A percentile compares a stretch with the other conserved stretches of the same genome.
phyloP scores from a whole-genome alignment of 2,329 filamentous ascomycete species.

The Colletotrichum destructivum region DNA sequence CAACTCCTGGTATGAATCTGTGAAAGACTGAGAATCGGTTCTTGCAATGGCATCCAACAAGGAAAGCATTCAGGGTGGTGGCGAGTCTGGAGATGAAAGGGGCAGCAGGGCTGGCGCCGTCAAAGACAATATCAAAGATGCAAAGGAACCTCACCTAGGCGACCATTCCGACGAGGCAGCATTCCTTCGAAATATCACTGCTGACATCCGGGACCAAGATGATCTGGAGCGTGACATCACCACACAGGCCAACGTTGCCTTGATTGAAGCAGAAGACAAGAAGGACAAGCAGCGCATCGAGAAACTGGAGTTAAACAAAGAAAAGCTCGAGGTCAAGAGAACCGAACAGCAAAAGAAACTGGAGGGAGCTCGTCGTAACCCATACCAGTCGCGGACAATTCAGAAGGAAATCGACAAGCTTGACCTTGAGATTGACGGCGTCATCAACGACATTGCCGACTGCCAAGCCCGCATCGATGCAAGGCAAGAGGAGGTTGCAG shows the following conservation, averaged over 20 bases:
- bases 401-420: slow-evolving; percentile 77
- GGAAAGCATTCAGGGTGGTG: background rate
- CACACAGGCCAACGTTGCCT: slow-evolving; percentile 70
- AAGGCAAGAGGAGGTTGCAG: slow-evolving; percentile 71
- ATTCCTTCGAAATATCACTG: slow-evolving; percentile 33
- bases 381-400: slow-evolving; percentile 69
- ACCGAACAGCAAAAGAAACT: slow-evolving; percentile 66
- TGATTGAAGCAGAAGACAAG: slow-evolving; percentile 75
- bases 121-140: background rate
- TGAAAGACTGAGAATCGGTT: background rate
- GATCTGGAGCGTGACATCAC: slow-evolving; percentile 92
- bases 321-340: slow-evolving; percentile 77
- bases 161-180: slow-evolving; percentile 24
- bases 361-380: slow-evolving; percentile 60
- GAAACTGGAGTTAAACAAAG: slow-evolving; percentile 67
- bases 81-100: background rate
- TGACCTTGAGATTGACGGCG: slow-evolving; percentile 73
- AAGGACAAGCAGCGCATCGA: slow-evolving; percentile 75
- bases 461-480: slow-evolving; percentile 87
- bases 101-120: background rate
- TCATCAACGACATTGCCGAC: slow-evolving; percentile 82
- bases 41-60: slow-evolving; percentile 1
- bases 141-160: background rate
- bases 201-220: slow-evolving; percentile 84
- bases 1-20: background rate